Conservation (phyloP, 2,329 filamentous ascomycete species). For the Fusarium oligoseptatum region DNA sequence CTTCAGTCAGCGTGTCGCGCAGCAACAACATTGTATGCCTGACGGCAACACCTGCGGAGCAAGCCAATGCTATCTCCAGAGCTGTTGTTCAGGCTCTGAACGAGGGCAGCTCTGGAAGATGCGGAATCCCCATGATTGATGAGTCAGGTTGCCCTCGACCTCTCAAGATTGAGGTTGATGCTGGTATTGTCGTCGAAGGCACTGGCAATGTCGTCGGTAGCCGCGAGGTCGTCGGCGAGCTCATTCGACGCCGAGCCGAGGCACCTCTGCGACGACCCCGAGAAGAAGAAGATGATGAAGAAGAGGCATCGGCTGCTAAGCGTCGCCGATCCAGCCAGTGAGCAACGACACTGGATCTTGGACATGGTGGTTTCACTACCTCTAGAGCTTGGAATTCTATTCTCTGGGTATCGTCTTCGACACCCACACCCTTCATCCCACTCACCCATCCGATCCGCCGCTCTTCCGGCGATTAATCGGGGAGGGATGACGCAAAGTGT, state of each 20-base stretch:
- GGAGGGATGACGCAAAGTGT: background rate
- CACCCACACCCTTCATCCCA: background rate
- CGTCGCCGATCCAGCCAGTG: constrained; percentile 40
- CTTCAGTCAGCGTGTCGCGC: constrained; percentile 60
- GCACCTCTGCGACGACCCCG: constrained; percentile 33
- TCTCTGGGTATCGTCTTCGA: background rate
- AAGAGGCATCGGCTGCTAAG: constrained; percentile 34
- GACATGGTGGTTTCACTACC: background rate
- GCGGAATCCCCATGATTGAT: constrained; percentile 62
- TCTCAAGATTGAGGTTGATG: constrained; percentile 59
- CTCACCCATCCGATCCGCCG: background rate
- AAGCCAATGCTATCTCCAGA: constrained; percentile 58
- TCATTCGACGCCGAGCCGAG: constrained; percentile 42
- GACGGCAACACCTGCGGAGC: constrained; percentile 53
- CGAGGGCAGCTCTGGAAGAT: constrained; percentile 55
- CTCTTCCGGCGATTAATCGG: background rate
- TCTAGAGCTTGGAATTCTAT: constrained; percentile 1
- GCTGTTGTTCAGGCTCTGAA: constrained; percentile 61
- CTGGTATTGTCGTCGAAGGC: constrained; percentile 61
- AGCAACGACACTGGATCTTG: background rate
- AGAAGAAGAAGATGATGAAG: constrained; percentile 39
- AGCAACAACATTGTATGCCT: constrained; percentile 64
- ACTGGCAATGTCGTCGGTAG: constrained; percentile 59
- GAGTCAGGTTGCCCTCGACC: constrained; percentile 58
- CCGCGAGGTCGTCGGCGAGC: constrained; percentile 46